Base-by-base conservation (phyloP, 768 basidiomycete genomes). In the Tubosaeta brunneosetosa region DNA sequence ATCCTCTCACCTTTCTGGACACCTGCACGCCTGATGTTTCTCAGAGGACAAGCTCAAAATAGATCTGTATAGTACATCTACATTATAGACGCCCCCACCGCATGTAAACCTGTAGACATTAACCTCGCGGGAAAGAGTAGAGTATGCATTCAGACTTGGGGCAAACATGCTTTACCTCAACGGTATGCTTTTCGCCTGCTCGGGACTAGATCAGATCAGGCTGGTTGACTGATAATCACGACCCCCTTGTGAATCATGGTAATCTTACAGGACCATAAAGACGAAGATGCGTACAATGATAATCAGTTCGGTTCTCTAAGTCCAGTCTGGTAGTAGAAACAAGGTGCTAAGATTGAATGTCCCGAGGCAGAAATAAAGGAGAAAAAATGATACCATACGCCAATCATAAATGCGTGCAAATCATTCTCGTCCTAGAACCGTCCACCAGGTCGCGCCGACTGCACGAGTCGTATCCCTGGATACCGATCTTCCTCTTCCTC, bases 381-480 rank as follows among this genome's bases (percentile, higher is more conserved):
- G 33, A 34, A 34, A 14, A 34, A 38, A 38, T 10, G 17, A 22
- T 40, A 40, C 19, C 19, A 40, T 40, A 40, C 19, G 38, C 37
- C 7, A n/a, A 17, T 37, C n/a, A 37, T 37, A 37, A 37, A 37
- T 37, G 37, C 37, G n/a, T n/a, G 19, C 12, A 40, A 22, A 40
- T 22, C 38, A 6, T 40, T 19, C 4, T 40, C 38, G 17, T 19
- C 38, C 17, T 53, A 69, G 54, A 68, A 58, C 17, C 63, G 60
- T 27, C 53, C 52, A 14, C 56, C 50, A 10, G 49, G 26, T n/a
- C 56, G 57, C 13, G 62, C 57, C 16, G 50, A 56, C 37, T 70
- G 67, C 33, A 78, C 77, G 48, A 78, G 62, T 55, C 77, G 63
- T 59, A 78, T 73, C 3, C 76, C 73, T 4, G 55, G 29, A 26